Percentiles rank a stretch among this genome's conserved stretches.
Conservation (phyloP, 371 early-diverging fungal species). For the Mortierella sp. region DNA sequence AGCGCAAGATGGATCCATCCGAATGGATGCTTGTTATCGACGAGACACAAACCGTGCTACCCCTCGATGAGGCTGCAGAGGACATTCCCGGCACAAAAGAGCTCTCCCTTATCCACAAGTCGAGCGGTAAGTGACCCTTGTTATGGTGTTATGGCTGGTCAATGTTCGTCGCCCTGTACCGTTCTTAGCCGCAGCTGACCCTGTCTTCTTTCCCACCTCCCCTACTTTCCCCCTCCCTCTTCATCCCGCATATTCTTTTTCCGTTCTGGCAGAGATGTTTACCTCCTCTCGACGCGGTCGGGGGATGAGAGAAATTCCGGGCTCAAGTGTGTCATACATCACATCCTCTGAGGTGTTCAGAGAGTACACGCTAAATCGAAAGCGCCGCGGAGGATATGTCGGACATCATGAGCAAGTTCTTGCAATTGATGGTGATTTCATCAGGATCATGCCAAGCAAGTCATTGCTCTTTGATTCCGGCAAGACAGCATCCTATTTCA, state of each 20-base stretch:
- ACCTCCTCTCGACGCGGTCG: too few species aligned
- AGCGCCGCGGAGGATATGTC: conserved; percentile 79
- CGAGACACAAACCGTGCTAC: conserved; percentile 78
- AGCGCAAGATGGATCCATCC: conserved; percentile 83
- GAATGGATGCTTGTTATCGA: conserved; percentile 86
- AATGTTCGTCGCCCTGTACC: too few species aligned
- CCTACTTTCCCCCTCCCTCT: neutral
- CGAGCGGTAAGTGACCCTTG: conserved; percentile 63
- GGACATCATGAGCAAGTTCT: conserved; percentile 87
- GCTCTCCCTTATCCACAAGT: conserved; percentile 79
- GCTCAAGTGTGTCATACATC: conserved; percentile 41
- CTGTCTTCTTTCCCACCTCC: neutral
- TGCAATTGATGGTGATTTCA: conserved; percentile 94
- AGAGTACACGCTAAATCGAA: conserved; percentile 78
- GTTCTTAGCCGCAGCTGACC: too few species aligned
- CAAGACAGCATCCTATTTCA: conserved; percentile 87
- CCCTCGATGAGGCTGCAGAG: conserved; percentile 81
- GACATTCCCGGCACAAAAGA: conserved; percentile 72
- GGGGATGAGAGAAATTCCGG: conserved; percentile 37
- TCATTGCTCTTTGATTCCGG: conserved; percentile 80
- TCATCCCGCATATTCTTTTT: neutral
- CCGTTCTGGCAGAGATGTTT: too few species aligned
- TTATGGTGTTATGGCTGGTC: neutral
- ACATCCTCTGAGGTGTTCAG: conserved; percentile 39
- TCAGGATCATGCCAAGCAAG: conserved; percentile 89